Percentiles rank a stretch among this genome's conserved stretches.
phyloP scores from a whole-genome alignment of 2,329 filamentous ascomycete species.

The Cercospora sesami region DNA sequence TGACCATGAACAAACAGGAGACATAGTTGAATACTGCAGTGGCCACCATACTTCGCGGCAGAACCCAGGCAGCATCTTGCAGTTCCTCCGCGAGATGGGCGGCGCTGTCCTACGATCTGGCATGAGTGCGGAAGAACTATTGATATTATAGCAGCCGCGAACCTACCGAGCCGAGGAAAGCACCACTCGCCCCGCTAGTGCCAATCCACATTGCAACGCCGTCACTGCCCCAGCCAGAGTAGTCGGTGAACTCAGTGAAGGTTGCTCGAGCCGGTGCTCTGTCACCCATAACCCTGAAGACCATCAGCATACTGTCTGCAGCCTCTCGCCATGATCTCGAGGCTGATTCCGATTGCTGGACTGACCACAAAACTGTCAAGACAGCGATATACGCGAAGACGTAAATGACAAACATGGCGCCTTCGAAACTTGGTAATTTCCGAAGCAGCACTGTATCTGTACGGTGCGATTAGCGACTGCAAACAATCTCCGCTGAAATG shows the following conservation, averaged over 20 bases:
- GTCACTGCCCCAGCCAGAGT: background rate
- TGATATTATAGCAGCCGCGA: background rate
- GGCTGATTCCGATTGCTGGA: background rate
- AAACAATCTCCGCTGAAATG: background rate
- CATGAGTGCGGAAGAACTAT: background rate
- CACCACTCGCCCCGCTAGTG: background rate
- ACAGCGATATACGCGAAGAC: conserved; percentile 36
- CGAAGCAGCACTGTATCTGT: conserved; percentile 35
- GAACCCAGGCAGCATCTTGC: conserved; percentile 29
- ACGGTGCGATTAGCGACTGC: background rate
- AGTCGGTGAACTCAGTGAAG: background rate
- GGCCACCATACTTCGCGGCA: conserved; percentile 3
- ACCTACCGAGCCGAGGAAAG: conserved; percentile 2
- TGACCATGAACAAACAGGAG: background rate
- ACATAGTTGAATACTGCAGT: background rate
- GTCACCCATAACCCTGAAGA: background rate
- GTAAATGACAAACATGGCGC: conserved; percentile 35
- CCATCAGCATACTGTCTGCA: background rate
- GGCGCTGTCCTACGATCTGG: conserved; percentile 27
- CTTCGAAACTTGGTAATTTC: conserved; percentile 43
- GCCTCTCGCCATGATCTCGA: background rate
- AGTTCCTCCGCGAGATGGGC: conserved; percentile 37
- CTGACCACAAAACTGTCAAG: conserved; percentile 32
- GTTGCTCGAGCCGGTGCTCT: background rate
- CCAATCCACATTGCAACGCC: background rate